Conservation (phyloP, 192 early-diverging fungal genomes). For the Podila verticillata region DNA sequence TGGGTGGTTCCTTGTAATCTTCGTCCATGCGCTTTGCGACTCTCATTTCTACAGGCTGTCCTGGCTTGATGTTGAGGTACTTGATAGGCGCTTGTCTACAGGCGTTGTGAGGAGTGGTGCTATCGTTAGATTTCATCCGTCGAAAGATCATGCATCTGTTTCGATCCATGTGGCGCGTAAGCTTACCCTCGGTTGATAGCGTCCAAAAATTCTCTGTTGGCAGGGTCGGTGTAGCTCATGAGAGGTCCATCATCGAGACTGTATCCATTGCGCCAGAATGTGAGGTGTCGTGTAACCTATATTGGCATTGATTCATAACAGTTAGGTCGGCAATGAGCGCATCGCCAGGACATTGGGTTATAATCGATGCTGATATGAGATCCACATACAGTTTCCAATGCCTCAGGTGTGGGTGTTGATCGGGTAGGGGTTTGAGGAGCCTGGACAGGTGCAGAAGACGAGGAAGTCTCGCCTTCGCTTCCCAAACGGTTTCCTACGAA, state of each 20-base stretch:
- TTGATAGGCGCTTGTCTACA: constrained; percentile 85
- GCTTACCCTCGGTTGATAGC: constrained; percentile 88
- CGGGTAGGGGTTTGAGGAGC: constrained; percentile 15
- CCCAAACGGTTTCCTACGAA: constrained; percentile 57
- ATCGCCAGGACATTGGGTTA: neutral
- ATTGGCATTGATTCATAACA: constrained; percentile 1
- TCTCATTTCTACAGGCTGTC: constrained; percentile 91
- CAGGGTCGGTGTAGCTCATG: constrained; percentile 85
- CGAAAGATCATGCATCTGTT: neutral
- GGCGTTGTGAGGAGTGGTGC: too few species aligned
- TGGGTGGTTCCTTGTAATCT: constrained; percentile 86
- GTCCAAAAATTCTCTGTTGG: constrained; percentile 84
- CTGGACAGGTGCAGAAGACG: constrained; percentile 11
- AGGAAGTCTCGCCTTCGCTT: constrained; percentile 60
- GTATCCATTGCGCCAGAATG: constrained; percentile 97
- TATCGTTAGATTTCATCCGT: neutral
- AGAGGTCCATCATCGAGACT: constrained; percentile 94
- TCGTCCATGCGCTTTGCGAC: constrained; percentile 86
- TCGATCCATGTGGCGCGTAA: neutral
- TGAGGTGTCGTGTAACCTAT: constrained; percentile 79
- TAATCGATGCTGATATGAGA: neutral
- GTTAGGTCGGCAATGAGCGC: too few species aligned
- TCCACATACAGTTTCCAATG: constrained; percentile 24
- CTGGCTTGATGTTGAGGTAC: constrained; percentile 86
- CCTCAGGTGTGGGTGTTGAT: constrained; percentile 28